A percentile compares a stretch with the other conserved stretches of the same genome.
Conservation (phyloP, 345 rosid species). For the Salix exigua region DNA sequence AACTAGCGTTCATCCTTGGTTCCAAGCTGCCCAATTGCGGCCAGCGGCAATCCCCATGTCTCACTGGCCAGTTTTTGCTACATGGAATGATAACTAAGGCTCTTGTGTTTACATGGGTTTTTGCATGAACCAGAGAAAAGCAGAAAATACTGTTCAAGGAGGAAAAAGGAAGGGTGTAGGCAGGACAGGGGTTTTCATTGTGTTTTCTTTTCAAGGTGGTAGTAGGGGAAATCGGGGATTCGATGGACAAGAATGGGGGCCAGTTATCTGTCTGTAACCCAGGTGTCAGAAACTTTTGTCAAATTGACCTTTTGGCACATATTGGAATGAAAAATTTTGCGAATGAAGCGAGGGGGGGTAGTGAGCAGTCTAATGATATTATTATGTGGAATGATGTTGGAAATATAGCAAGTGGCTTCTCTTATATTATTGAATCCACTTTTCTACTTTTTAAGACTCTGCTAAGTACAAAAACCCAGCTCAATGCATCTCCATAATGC, state of each 20-base stretch:
- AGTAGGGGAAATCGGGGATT: constrained; percentile 26
- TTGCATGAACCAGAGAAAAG: constrained; percentile 3
- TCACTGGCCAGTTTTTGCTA: constrained; percentile 66
- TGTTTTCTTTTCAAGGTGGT: constrained; percentile 9
- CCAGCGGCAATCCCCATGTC: constrained; percentile 46
- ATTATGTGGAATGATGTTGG: constrained; percentile 28
- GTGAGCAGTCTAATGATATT: constrained; percentile 28
- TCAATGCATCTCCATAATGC: constrained; percentile 38
- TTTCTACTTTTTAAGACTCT: constrained; percentile 8
- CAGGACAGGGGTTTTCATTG: constrained; percentile 13
- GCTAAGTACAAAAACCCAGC: constrained; percentile 34
- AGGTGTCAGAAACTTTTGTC: constrained; percentile 30
- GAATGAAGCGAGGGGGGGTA: constrained; percentile 31
- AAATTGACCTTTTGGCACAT: constrained; percentile 32
- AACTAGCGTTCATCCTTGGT: constrained; percentile 38
- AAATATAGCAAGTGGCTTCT: constrained; percentile 12
- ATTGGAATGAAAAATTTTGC: constrained; percentile 24
- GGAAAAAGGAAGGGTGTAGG: background rate
- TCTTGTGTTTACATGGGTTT: background rate
- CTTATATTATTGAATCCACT: constrained; percentile 22
- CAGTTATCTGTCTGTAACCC: constrained; percentile 33
- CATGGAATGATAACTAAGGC: constrained; percentile 60
- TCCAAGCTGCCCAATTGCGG: constrained; percentile 45
- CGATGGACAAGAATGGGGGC: constrained; percentile 25
- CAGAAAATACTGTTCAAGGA: background rate